Evolutionary conservation across 2,329 filamentous ascomycete species (phyloP).

Genomic region (Cercospora sp.): DNA sequence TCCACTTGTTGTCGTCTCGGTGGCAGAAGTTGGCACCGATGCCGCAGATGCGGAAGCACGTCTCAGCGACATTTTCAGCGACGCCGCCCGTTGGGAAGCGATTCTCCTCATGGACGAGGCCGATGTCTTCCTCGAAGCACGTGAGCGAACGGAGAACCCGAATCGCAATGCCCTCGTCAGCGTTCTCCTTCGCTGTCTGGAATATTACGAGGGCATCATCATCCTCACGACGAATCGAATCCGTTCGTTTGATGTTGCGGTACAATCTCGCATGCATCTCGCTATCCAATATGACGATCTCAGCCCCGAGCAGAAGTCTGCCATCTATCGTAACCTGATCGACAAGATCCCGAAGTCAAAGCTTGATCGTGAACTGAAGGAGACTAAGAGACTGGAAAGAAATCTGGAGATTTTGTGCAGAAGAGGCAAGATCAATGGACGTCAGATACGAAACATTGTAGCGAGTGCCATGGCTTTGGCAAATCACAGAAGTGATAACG

Average conservation of each 20-base stretch:
- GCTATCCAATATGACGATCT: background rate
- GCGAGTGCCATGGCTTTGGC: background rate
- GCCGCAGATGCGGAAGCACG: conserved; percentile 9
- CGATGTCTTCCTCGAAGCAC: conserved; percentile 71
- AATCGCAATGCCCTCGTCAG: background rate
- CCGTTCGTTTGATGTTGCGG: background rate
- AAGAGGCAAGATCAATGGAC: background rate
- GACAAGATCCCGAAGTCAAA: background rate
- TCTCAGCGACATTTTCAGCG: conserved; percentile 6
- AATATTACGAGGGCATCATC: background rate
- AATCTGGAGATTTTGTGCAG: background rate
- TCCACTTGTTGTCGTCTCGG: conserved; percentile 44
- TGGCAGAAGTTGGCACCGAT: conserved; percentile 15
- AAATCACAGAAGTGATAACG: background rate
- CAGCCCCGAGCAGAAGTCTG: background rate
- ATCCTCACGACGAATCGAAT: background rate
- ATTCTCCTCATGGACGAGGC: conserved; percentile 38
- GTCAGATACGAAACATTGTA: background rate
- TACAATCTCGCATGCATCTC: background rate
- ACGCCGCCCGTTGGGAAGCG: conserved; percentile 19
- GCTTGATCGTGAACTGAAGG: background rate
- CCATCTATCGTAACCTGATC: background rate
- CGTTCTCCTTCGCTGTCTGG: background rate
- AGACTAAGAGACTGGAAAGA: background rate
- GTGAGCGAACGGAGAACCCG: background rate